Conservation (phyloP, 2,329 filamentous ascomycete genomes). For the Apiospora phragmitis region DNA sequence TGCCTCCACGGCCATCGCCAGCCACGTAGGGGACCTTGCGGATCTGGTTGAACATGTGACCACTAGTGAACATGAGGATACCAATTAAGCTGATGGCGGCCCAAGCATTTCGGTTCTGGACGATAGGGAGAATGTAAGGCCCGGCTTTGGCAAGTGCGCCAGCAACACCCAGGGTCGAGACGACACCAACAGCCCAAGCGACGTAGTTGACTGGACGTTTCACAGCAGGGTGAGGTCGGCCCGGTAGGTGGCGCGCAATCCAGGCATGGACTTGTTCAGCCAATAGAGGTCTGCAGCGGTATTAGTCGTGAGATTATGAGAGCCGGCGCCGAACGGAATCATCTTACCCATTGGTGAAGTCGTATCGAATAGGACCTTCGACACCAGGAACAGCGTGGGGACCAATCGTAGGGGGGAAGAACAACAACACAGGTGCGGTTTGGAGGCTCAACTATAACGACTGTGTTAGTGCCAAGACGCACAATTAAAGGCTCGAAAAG, state of each 20-base stretch:
- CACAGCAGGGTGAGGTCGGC: slow-evolving; percentile 74
- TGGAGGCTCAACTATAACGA: slow-evolving; percentile 76
- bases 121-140: slow-evolving; percentile 76
- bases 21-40: slow-evolving; percentile 91
- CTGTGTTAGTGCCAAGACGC: not conserved
- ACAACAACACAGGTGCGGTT: slow-evolving; percentile 86
- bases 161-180: slow-evolving; percentile 66
- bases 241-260: slow-evolving; percentile 77
- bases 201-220: slow-evolving; percentile 86
- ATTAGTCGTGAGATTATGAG: not conserved
- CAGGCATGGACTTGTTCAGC: slow-evolving; percentile 80
- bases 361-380: slow-evolving; percentile 75
- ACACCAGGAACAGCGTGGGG: slow-evolving; percentile 70
- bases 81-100: slow-evolving; percentile 84
- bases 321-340: slow-evolving; percentile 4
- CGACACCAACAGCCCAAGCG: slow-evolving; percentile 67
- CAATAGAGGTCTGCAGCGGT: slow-evolving; percentile 57
- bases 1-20: slow-evolving; percentile 79
- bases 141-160: slow-evolving; percentile 71
- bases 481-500: slow-evolving; percentile 8
- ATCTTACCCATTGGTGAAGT: slow-evolving; percentile 78
- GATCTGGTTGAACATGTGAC: slow-evolving; percentile 99
- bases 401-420: slow-evolving; percentile 84
- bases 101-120: slow-evolving; percentile 94
- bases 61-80: slow-evolving; percentile 90